These are phyloP conservation scores for Solanum bulbocastanum DNA, from an alignment of 257 asterid genomes.

Conservation along the genomic window DNA sequence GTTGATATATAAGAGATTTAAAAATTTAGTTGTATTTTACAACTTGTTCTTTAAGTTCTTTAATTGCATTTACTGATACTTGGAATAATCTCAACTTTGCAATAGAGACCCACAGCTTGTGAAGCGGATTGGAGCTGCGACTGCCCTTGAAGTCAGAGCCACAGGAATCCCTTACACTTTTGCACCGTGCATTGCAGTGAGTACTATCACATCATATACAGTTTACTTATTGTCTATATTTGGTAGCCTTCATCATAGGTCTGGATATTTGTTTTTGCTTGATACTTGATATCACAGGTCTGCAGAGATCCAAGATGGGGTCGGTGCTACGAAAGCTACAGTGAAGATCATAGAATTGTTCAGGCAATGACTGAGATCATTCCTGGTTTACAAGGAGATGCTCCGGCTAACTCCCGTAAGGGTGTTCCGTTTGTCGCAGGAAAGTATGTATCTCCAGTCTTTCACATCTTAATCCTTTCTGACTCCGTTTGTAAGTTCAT, in stretches of 20 bases:
- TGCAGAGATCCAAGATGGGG: conserved; percentile 41
- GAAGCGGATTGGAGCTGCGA: conserved; percentile 34
- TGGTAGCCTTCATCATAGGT: neutral
- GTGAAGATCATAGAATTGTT: conserved; percentile 28
- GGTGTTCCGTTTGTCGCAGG: conserved; percentile 13
- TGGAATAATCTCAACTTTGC: neutral
- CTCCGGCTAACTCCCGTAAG: conserved; percentile 7
- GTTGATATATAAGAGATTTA: neutral
- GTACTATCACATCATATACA: neutral
- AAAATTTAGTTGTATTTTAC: neutral
- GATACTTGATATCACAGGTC: conserved; percentile 9
- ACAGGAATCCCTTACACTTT: conserved; percentile 24
- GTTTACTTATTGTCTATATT: neutral
- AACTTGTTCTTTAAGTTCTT: neutral
- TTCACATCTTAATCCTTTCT: neutral
- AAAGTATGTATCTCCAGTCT: neutral
- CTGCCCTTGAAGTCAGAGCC: conserved; percentile 36
- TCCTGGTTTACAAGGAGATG: conserved; percentile 20
- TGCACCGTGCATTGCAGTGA: conserved; percentile 33
- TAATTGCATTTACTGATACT: neutral
- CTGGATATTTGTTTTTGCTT: neutral
- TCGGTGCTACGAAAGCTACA: conserved; percentile 31
- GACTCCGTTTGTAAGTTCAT: neutral
- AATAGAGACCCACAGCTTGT: conserved; percentile 21
- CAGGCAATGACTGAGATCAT: conserved; percentile 24